A percentile compares a stretch with the other conserved stretches of the same genome.
These are phyloP conservation scores for Hygrophoropsis aurantiaca DNA, from an alignment of 768 basidiomycete species.

Conservation along the genomic window DNA sequence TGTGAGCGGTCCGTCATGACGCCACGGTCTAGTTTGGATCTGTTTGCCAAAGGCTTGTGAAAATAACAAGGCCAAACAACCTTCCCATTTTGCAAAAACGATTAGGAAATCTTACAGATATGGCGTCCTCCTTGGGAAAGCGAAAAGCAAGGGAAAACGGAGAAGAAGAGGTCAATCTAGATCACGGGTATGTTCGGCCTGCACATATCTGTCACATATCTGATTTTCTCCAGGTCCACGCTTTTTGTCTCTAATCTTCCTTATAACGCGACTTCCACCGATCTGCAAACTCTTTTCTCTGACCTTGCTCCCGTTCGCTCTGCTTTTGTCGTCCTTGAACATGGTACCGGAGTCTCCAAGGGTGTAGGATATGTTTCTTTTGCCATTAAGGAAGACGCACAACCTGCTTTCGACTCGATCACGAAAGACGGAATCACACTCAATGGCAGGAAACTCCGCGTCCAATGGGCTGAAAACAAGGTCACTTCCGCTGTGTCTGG, in stretches of 20 bases:
- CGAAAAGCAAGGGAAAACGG: constrained; percentile 25
- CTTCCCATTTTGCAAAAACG: background rate
- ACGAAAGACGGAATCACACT: constrained; percentile 63
- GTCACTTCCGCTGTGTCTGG: constrained; percentile 37
- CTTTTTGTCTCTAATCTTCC: constrained; percentile 94
- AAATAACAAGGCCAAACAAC: constrained; percentile 11
- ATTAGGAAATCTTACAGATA: background rate
- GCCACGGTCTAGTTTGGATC: no score
- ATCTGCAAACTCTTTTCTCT: constrained; percentile 91
- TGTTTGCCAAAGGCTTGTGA: background rate
- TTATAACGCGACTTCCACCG: constrained; percentile 85
- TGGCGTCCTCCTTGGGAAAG: constrained; percentile 23
- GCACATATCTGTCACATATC: background rate
- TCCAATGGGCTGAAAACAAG: constrained; percentile 81
- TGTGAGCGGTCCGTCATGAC: no score
- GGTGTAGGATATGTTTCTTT: constrained; percentile 98
- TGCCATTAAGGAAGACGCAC: constrained; percentile 85
- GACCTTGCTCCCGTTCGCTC: constrained; percentile 93
- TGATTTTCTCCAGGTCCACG: constrained; percentile 56
- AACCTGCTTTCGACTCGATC: constrained; percentile 65
- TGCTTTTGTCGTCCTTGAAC: constrained; percentile 89
- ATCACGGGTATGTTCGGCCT: constrained; percentile 25
- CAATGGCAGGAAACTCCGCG: constrained; percentile 67
- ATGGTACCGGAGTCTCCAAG: constrained; percentile 74
- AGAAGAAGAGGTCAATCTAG: background rate